Evolutionary conservation across 768 basidiomycete species (phyloP).

Genomic region (Obba rivulosa): DNA sequence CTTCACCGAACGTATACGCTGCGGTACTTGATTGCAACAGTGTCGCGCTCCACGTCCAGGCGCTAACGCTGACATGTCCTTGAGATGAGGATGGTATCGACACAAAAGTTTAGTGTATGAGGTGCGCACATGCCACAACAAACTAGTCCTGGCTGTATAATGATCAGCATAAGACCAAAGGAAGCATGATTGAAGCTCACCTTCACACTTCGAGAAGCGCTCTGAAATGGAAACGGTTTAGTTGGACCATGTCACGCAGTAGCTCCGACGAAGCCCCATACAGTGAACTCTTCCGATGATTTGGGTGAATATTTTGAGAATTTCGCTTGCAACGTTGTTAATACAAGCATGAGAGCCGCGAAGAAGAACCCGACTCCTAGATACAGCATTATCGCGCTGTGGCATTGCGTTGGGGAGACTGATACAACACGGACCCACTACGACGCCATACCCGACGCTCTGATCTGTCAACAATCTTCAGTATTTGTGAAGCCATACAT

Average conservation of each 20-base stretch:
- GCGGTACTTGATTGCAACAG: slow-evolving; percentile 49
- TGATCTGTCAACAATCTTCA: slow-evolving; percentile 23
- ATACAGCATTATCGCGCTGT: not conserved
- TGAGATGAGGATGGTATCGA: too few species aligned
- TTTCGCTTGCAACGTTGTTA: slow-evolving; percentile 41
- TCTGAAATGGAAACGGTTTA: slow-evolving; percentile 20
- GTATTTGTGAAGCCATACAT: not conserved
- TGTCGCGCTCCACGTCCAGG: slow-evolving; percentile 56
- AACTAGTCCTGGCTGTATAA: slow-evolving; percentile 38
- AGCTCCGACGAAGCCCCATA: slow-evolving; percentile 10
- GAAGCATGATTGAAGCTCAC: slow-evolving; percentile 14
- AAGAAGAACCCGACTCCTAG: slow-evolving; percentile 48
- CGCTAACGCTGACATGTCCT: slow-evolving; percentile 34
- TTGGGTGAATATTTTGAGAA: slow-evolving; percentile 41
- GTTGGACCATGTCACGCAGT: not conserved
- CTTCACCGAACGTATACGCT: slow-evolving; percentile 41
- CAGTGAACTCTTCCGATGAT: slow-evolving; percentile 46
- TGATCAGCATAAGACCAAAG: not conserved
- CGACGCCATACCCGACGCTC: slow-evolving; percentile 46
- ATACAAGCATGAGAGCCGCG: slow-evolving; percentile 39
- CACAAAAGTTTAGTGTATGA: not conserved
- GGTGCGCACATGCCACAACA: slow-evolving; percentile 40
- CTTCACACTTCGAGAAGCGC: slow-evolving; percentile 42
- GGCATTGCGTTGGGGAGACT: not conserved
- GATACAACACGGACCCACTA: slow-evolving; percentile 31